Evolutionary conservation across 306 rosid species (phyloP).

Genomic region (Mimosa bimucronata): DNA sequence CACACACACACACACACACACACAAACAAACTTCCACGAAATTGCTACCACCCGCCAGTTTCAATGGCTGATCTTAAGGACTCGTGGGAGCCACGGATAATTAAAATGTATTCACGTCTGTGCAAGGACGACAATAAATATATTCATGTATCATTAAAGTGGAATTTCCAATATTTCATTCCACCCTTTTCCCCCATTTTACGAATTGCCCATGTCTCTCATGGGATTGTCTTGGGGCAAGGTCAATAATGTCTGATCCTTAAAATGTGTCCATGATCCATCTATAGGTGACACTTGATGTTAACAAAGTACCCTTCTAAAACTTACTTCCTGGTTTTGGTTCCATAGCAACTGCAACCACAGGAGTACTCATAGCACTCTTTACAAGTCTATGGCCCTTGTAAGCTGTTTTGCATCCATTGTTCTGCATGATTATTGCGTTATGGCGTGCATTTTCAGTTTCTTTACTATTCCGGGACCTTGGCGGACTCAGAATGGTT

Average conservation of each 20-base stretch:
- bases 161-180: not conserved
- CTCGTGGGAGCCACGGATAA: too few species aligned
- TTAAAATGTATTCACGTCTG: not conserved
- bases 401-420: conserved; percentile 34
- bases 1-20: not conserved
- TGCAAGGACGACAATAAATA: too few species aligned
- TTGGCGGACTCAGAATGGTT: conserved; percentile 49
- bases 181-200: not conserved
- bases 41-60: not conserved
- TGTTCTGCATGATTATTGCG: conserved; percentile 37
- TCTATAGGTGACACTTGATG: not conserved
- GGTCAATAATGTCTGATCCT: not conserved
- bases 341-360: conserved; percentile 41
- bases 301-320: not conserved
- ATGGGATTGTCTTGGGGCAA: not conserved
- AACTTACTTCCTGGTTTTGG: conserved; percentile 5
- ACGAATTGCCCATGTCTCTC: not conserved
- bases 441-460: conserved; percentile 28
- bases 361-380: conserved; percentile 45
- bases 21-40: not conserved
- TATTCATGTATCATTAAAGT: not conserved
- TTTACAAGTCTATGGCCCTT: conserved; percentile 26
- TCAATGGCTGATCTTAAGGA: too few species aligned
- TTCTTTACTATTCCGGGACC: conserved; percentile 32
- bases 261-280: not conserved